Evolutionary conservation across 2,329 filamentous ascomycete species (phyloP), one percentile per base, ranked within the genome.

Genomic region (Byssochlamys sp.): DNA sequence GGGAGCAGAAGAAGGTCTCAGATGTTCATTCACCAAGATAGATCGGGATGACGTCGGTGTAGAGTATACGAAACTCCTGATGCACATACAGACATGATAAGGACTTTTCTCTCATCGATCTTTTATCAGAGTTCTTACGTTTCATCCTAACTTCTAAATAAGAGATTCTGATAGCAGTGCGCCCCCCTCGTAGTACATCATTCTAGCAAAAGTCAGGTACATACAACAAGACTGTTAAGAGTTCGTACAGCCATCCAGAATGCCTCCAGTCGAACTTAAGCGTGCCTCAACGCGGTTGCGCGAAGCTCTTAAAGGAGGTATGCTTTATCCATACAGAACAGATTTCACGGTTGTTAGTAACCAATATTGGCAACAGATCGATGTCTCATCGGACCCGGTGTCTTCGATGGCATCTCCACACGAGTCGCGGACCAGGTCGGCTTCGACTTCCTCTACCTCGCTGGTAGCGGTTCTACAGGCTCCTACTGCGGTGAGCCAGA

Each of bases 401-500:
- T 76, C 9, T 75, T 74, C 48, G 74, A 76, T 62, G 73, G 74
- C 26, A 62, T 57, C 54, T 56, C 48, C 51, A 51, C 49, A 24
- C 10, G 25, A 26, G 49, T 55, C 9, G 29, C 53, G 14, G 19
- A 29, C 9, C 28, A 29, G 7, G 49, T 29, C 11, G 53, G 33
- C 19, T 55, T 51, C 57, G 69, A 74, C 59, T 71, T 69, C 3
- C 63, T 77, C 60, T 77, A 76, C 57, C 76, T 77, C 73, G 77
- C 75, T 10, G 74, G 75, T 28, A 73, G 74, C 4, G 75, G 75
- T 2, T 75, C 73, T 0, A 70, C 69, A 1, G 70, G 69, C 31
- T 73, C 70, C 1, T 60, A 66, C 7, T 67, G 75, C 49, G 49
- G 49, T 2, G 49, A 51, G 25, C 49, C 49, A 25, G 75, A 78